These are phyloP conservation scores for Phanerochaete carnosa DNA, from an alignment of 768 basidiomycete species.

Conservation along the genomic window DNA sequence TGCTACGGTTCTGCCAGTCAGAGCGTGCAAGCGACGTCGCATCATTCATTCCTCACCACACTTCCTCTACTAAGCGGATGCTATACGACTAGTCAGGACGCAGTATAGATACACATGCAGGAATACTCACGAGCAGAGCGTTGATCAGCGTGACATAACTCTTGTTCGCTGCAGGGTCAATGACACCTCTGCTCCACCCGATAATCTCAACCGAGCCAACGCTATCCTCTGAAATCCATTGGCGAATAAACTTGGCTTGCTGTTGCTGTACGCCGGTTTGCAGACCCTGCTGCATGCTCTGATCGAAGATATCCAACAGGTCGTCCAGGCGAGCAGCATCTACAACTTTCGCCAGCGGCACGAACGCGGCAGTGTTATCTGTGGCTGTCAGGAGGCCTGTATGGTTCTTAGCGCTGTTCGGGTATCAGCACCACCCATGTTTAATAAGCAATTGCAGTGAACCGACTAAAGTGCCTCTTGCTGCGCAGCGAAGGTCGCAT, in stretches of 20 bases:
- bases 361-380: background rate
- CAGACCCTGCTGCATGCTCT: background rate
- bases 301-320: background rate
- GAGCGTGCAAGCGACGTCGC: too few relatives aligned
- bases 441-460: background rate
- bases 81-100: background rate
- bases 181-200: background rate
- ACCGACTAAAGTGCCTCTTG: background rate
- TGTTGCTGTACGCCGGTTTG: background rate
- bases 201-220: background rate
- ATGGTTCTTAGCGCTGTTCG: background rate
- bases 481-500: conserved; percentile 1
- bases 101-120: background rate
- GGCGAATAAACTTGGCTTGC: background rate
- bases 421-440: background rate
- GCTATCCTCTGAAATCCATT: background rate
- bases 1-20: background rate
- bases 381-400: background rate
- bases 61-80: background rate
- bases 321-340: background rate
- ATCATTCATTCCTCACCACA: background rate
- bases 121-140: background rate
- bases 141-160: background rate
- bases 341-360: background rate
- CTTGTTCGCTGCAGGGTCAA: background rate